Conservation (phyloP, 208 protist genomes). For the Acanthamoeba lenticulata region DNA sequence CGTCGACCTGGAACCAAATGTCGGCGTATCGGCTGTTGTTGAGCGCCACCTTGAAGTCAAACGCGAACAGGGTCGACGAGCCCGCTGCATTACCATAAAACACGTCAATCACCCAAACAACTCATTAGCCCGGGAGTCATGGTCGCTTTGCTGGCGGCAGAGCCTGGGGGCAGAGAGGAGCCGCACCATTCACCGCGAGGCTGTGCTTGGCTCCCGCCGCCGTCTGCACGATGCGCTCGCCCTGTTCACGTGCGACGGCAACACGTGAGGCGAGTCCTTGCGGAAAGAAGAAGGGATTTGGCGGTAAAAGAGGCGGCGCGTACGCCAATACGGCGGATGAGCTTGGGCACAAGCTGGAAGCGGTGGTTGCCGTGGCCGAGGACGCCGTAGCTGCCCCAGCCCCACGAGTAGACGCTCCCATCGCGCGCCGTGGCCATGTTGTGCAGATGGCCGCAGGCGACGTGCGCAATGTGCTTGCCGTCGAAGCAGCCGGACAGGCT, state of each 20-base stretch:
- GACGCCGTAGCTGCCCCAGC: slow-evolving; percentile 62
- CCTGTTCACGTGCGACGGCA: neutral
- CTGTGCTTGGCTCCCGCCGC: slow-evolving; percentile 30
- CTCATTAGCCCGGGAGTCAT: neutral
- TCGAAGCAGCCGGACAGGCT: slow-evolving; percentile 31
- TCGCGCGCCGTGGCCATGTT: slow-evolving; percentile 32
- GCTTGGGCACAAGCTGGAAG: slow-evolving; percentile 60
- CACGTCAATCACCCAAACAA: neutral
- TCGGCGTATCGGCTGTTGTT: neutral
- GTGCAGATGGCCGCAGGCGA: slow-evolving; percentile 35
- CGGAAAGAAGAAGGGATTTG: neutral
- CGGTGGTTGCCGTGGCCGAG: slow-evolving; percentile 58
- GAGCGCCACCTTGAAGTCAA: slow-evolving; percentile 62
- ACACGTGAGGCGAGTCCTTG: neutral
- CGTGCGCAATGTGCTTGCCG: slow-evolving; percentile 18
- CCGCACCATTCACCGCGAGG: slow-evolving; percentile 21
- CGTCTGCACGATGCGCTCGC: neutral
- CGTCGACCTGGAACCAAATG: neutral
- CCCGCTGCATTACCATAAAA: neutral
- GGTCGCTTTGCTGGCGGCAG: neutral
- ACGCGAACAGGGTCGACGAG: slow-evolving; percentile 35
- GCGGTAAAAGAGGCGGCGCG: neutral
- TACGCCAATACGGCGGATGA: slow-evolving; percentile 27
- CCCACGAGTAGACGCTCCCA: slow-evolving; percentile 32
- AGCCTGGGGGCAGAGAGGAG: neutral